Evolutionary conservation across 257 asterid species (phyloP).

Genomic region (Solanum tarijense): DNA sequence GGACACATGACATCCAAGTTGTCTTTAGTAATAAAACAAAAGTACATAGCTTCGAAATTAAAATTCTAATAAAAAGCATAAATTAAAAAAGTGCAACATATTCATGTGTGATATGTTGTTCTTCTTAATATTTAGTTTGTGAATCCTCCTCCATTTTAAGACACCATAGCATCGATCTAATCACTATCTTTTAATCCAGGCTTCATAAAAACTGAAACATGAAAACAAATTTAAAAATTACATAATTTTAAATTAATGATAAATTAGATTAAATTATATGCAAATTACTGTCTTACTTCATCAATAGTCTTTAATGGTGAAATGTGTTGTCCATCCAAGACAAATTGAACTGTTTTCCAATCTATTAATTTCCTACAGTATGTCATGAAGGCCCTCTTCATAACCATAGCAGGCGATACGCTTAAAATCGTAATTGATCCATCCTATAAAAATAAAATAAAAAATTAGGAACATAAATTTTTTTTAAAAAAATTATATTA

Average conservation of each 20-base stretch:
- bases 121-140: background rate
- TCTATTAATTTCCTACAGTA: background rate
- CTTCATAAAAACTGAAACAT: background rate
- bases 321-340: too few relatives aligned
- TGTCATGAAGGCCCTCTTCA: background rate
- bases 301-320: background rate
- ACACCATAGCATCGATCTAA: background rate
- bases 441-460: background rate
- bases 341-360: background rate
- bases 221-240: background rate
- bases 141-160: background rate
- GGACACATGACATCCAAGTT: too few relatives aligned
- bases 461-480: background rate
- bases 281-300: background rate
- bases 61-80: too few relatives aligned
- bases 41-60: too few relatives aligned
- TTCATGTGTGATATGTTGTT: too few relatives aligned
- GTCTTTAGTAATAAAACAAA: too few relatives aligned
- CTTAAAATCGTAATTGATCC: too few relatives aligned
- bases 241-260: background rate
- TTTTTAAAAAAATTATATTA: background rate
- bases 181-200: background rate
- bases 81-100: too few relatives aligned
- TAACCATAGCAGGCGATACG: accelerated
- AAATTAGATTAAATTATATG: background rate